Evolutionary conservation across 108 stramenopile genomes (phyloP), one percentile per base, ranked within the genome.

Genomic region (Skeletonema tropicum): DNA sequence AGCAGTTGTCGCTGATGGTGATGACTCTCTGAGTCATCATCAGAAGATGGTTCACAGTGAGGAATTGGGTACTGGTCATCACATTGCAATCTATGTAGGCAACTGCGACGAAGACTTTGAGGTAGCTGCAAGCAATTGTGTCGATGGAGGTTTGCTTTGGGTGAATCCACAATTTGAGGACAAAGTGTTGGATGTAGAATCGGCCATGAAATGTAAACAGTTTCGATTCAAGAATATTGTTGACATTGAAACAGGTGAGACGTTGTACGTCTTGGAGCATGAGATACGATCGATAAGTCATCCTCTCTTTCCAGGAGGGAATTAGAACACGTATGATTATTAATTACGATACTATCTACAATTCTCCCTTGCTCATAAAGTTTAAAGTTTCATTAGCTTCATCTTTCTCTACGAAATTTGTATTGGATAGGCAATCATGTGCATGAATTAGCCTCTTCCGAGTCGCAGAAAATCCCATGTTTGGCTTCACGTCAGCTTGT

Each of bases 391-490:
- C 48, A 19, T 49, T 49, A 17, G 6, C 7, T 1, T 49, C 48
- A 17, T 19, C 19, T 49, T 70, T 13, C 21, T 38, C 70, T 29
- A 14, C 64, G 31, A 78, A 78, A 30, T 74, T 74, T 23, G 77
- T 69, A 6, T 35, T 41, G 15, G 73, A 79, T 29, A 70, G 31
- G 60, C 92, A 93, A 31, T 93, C 89, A 57, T 88, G 82, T 39
- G 87, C 85, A 77, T 93, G 85, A 15, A 94, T 78, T 25, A 94
- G 72, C 36, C 94, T 86, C 79, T 95, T 95, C 48, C 90, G 64
- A 8, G 92, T 95, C 13, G 89, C 80, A 12, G 88, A 90, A 74
- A 92, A 95, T 1, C 80, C 88, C 94, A 95, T 95, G 60, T 95
- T 89, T 23, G 92, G 91, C 13, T 91, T 59, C 2, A 92, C 89